Evolutionary conservation across 257 asterid species (phyloP).

Genomic region (Primulina tabacum): DNA sequence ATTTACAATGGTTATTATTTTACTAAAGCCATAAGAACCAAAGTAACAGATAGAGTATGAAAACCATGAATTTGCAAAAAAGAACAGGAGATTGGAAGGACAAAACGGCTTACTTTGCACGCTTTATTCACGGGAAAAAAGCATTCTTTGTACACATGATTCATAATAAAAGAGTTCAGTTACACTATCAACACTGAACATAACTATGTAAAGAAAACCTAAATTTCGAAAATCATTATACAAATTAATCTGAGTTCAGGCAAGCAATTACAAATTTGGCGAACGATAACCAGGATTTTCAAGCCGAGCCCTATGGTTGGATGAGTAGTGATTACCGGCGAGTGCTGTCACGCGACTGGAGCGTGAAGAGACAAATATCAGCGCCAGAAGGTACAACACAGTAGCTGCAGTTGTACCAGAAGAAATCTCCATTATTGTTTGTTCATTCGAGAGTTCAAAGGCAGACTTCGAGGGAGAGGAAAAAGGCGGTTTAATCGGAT

Average conservation of each 20-base stretch:
- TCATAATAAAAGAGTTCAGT: conserved; percentile 1
- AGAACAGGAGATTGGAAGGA: neutral
- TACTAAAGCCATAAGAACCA: neutral
- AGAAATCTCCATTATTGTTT: conserved; percentile 29
- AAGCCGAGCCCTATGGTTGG: conserved; percentile 1
- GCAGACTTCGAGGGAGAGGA: conserved; percentile 22
- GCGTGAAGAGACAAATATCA: conserved; percentile 22
- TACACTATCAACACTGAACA: neutral
- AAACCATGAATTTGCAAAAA: neutral
- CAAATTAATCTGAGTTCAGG: neutral
- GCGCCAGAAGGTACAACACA: conserved; percentile 23
- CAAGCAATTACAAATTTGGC: conserved; percentile 8
- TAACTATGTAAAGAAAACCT: conserved; percentile 17
- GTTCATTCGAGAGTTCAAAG: conserved; percentile 21
- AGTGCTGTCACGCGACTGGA: conserved; percentile 26
- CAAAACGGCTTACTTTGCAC: conserved; percentile 12
- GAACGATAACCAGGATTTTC: neutral
- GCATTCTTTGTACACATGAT: neutral
- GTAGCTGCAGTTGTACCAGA: conserved; percentile 15
- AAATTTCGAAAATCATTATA: neutral
- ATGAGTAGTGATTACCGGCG: conserved; percentile 35
- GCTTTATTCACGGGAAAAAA: conserved; percentile 10
- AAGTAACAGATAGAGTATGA: neutral
- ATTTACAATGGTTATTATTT: neutral
- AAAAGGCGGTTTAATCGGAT: conserved; percentile 7